Percentiles rank a stretch among this genome's conserved stretches.
phyloP scores from a whole-genome alignment of 1,284 basidiomycete genomes.

The Phlebopus sp. region DNA sequence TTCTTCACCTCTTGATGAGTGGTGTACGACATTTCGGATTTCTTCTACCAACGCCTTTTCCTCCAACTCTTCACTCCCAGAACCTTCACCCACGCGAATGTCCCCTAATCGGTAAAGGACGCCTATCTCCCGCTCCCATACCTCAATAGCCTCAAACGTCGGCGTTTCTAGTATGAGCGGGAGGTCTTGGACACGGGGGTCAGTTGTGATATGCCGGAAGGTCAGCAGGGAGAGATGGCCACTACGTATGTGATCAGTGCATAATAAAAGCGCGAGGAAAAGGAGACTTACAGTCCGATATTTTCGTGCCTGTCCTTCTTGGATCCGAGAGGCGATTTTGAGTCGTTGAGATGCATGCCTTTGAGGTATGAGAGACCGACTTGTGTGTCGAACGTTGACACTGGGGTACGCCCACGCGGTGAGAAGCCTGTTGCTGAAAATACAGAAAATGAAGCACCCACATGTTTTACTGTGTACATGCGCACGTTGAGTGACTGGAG shows the following conservation, averaged over 20 bases:
- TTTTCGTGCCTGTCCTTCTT: slow-evolving; percentile 83
- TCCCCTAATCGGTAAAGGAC: slow-evolving; percentile 49
- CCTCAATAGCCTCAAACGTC: slow-evolving; percentile 53
- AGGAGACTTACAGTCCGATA: slow-evolving; percentile 64
- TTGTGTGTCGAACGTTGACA: slow-evolving; percentile 60
- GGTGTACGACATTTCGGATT: too few species aligned
- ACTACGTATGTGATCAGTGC: slow-evolving; percentile 37
- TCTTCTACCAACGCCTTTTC: too few species aligned
- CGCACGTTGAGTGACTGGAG: not conserved
- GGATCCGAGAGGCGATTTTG: slow-evolving; percentile 61
- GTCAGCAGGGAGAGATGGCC: slow-evolving; percentile 65
- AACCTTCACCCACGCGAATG: slow-evolving; percentile 3
- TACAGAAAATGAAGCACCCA: slow-evolving; percentile 10
- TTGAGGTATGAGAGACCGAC: slow-evolving; percentile 73
- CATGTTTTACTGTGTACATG: slow-evolving; percentile 18
- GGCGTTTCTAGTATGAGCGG: slow-evolving; percentile 86
- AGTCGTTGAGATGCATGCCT: slow-evolving; percentile 86
- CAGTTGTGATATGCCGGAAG: slow-evolving; percentile 69
- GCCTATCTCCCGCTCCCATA: slow-evolving; percentile 75
- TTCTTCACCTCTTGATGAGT: too few species aligned
- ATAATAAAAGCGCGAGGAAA: not conserved
- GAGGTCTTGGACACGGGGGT: slow-evolving; percentile 65
- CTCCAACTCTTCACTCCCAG: not conserved
- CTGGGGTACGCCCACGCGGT: slow-evolving; percentile 30
- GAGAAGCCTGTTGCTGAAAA: not conserved